phyloP scores from a whole-genome alignment of 495 filamentous ascomycete species.

The Talaromyces ruber region DNA sequence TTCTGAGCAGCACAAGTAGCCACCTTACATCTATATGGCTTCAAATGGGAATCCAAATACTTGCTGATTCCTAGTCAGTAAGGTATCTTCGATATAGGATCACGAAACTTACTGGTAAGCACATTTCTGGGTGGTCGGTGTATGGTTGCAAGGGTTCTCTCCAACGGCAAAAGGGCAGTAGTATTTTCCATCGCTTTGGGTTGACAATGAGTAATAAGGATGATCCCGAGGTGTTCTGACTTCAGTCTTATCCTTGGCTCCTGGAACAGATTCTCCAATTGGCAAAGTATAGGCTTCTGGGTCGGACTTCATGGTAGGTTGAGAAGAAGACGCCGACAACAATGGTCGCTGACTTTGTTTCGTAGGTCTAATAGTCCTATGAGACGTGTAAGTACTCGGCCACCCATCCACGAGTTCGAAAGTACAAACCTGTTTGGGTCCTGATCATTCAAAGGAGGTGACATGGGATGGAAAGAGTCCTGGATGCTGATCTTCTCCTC shows the following conservation, averaged over 20 bases:
- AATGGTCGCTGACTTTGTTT: slow-evolving; percentile 29
- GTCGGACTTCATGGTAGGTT: slow-evolving; percentile 28
- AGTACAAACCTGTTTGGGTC: slow-evolving; percentile 37
- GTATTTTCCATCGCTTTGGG: slow-evolving; percentile 68
- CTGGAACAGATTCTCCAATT: slow-evolving; percentile 28
- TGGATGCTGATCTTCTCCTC: slow-evolving; percentile 37
- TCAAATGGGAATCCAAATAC: slow-evolving; percentile 88
- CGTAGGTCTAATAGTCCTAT: slow-evolving; percentile 31
- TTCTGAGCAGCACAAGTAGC: slow-evolving; percentile 65
- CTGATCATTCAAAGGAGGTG: slow-evolving; percentile 32
- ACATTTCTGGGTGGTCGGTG: slow-evolving; percentile 88
- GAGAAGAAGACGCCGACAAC: slow-evolving; percentile 23
- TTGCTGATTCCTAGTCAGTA: slow-evolving; percentile 56
- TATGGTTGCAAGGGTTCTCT: slow-evolving; percentile 69
- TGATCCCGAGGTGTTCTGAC: slow-evolving; percentile 62
- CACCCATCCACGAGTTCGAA: not conserved
- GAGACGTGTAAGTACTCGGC: not conserved
- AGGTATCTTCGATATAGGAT: not conserved
- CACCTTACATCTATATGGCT: slow-evolving; percentile 86
- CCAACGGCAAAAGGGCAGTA: slow-evolving; percentile 76
- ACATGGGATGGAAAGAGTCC: slow-evolving; percentile 34
- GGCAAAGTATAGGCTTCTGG: slow-evolving; percentile 32
- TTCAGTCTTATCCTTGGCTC: slow-evolving; percentile 39
- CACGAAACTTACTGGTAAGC: slow-evolving; percentile 75
- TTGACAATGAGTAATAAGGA: slow-evolving; percentile 64